phyloP scores from a whole-genome alignment of 192 early-diverging fungal species.

The Coemansia sp. region DNA sequence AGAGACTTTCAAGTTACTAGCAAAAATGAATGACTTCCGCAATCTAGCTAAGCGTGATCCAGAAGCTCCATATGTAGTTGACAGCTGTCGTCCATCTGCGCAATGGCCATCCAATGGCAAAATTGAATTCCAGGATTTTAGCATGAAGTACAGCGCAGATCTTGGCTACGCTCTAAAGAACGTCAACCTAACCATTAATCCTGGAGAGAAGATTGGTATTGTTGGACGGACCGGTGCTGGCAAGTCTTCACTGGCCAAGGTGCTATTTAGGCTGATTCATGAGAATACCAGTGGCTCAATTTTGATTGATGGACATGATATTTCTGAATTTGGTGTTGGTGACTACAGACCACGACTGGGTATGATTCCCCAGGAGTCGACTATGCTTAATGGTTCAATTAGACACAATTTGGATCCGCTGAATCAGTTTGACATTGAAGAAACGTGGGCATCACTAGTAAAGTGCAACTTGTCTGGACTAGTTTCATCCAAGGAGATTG shows the following conservation, averaged over 20 bases:
- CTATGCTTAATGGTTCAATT: conserved; percentile 65
- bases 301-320: conserved; percentile 77
- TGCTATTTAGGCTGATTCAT: conserved; percentile 66
- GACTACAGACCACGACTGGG: conserved; percentile 57
- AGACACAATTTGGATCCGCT: conserved; percentile 72
- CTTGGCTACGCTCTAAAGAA: conserved; percentile 35
- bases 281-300: conserved; percentile 61
- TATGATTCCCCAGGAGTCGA: conserved; percentile 67
- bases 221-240: conserved; percentile 64
- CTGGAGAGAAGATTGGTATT: no score
- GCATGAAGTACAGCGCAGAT: conserved; percentile 17
- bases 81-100: no score
- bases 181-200: conserved; percentile 50
- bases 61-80: no score
- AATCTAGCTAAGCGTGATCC: no score
- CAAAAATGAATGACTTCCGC: no score
- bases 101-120: no score
- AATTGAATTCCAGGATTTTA: conserved; percentile 3
- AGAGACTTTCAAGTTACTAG: no score
- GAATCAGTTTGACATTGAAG: conserved; percentile 16
- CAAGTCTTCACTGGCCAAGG: conserved; percentile 62
- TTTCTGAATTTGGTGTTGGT: conserved; percentile 68
- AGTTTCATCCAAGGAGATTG: not conserved
- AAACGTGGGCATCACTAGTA: conserved; percentile 21
- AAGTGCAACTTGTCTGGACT: conserved; percentile 18